Base-by-base conservation (phyloP, 768 basidiomycete species). In the Leccinellum luteum region DNA sequence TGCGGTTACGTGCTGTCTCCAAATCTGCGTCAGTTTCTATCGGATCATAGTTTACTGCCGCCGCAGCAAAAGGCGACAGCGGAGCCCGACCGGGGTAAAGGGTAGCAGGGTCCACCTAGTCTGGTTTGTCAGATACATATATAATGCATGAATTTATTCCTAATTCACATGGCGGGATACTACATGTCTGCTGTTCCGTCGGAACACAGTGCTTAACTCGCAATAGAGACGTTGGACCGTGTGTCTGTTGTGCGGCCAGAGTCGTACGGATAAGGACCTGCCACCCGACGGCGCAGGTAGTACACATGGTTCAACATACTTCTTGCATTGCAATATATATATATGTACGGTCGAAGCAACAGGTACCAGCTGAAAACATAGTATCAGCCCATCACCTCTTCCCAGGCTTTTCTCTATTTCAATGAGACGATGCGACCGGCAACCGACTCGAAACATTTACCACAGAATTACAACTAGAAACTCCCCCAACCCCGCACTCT, bases 1-100 rank as follows among this genome's bases (percentile, higher is more conserved):
- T 77, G 78, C 56, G 86, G 86, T 14, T 83, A 89, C 66, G 54
- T 56, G 15, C 56, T 79, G 12, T 66, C 75, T 48, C 23, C 45
- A 3, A 54, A 28, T 25, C 63, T 82, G 15, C 62, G 67, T 60
- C 60, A 51, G 48, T 73, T 73, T 53, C 72, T 82, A 55, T 68
- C 60, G 25, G 52, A 56, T 44, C 19, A 57, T 14, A 48, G 58
- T 43, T 12, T 43, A 6, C 25, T 70, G 14, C 17, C 54, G 19
- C 5, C 50, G 6, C 58, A 25, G 15, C 48, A 49, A 44, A 44
- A 12, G n/a, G 19, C 34, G 23, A 25, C 56, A 13, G 49, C 41
- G 35, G 51, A 21, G 27, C 30, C 19, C 30, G 50, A 27, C 14
- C 2, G n/a, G 21, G 43, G 5, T 5, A 19, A 43, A 0, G 41